Conservation (phyloP, 768 basidiomycete genomes). For the Collybiopsis confluens region DNA sequence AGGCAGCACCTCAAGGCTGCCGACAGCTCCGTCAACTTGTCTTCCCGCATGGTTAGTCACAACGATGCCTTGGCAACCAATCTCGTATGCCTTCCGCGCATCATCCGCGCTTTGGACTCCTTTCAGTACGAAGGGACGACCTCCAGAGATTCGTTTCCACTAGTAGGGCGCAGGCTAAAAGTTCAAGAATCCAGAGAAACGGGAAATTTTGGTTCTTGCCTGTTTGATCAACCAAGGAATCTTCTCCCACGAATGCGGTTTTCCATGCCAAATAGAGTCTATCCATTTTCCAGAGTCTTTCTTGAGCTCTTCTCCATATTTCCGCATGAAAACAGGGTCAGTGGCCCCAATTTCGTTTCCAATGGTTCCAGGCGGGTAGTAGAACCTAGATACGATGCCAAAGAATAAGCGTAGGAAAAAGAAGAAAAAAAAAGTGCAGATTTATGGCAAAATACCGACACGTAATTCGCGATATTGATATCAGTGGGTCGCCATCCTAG, state of each 20-base stretch:
- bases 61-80: slow-evolving; percentile 51
- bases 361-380: slow-evolving; percentile 30
- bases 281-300: slow-evolving; percentile 45
- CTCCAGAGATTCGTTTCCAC: slow-evolving; percentile 46
- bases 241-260: slow-evolving; percentile 50
- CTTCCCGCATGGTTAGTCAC: slow-evolving; percentile 54
- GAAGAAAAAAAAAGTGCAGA: background rate
- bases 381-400: slow-evolving; percentile 25
- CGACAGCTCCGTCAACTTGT: slow-evolving; percentile 54
- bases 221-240: slow-evolving; percentile 44
- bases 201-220: too few species aligned
- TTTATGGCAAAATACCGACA: slow-evolving; percentile 17
- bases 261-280: slow-evolving; percentile 47
- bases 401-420: background rate
- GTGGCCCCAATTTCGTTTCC: slow-evolving; percentile 44
- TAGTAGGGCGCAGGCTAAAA: slow-evolving; percentile 10
- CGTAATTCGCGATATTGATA: slow-evolving; percentile 47
- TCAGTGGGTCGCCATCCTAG: slow-evolving; percentile 46
- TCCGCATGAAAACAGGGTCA: slow-evolving; percentile 48
- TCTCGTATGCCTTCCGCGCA: slow-evolving; percentile 39
- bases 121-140: slow-evolving; percentile 50
- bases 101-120: slow-evolving; percentile 47
- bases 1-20: slow-evolving; percentile 45
- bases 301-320: slow-evolving; percentile 36
- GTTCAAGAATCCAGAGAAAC: background rate